Base-by-base conservation (phyloP, 345 rosid genomes). In the Cardamine occulta region DNA sequence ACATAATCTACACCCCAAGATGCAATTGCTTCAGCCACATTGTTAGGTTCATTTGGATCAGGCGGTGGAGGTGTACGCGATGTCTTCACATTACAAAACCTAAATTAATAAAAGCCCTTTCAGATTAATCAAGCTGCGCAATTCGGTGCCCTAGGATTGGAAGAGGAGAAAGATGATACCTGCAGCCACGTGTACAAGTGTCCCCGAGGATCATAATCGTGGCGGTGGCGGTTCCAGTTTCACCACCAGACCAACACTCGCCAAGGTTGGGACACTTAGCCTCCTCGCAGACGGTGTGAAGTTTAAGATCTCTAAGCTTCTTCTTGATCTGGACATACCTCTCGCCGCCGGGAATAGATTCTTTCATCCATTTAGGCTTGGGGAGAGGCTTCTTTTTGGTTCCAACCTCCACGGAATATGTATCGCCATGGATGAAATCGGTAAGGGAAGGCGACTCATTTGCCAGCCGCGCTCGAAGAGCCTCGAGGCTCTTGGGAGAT, bases 221-320 rank as follows among this genome's bases (percentile, higher is more conserved):
- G 44, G 98, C 97, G 18, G 99, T 95, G 74, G 99, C 97, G 34
- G 98, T 96, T 32, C 96, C 97, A 8, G 96, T 96, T 73, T 96
- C 97, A 28, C 99, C 99, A 5, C 98, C 99, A 34, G 99, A 93
- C 98, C 98, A 96, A 73, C 98, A 96, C 82, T 96, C 97, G 3
- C 98, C 97, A 72, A 96, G 74, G 78, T 96, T 93, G 35, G 99
- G 97, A 79, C 98, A 91, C 76, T 80, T 87, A 9, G 98, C 99
- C 82, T 96, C 99, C 80, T 93, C 99, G 72, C 99, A 96, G 68
- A 96, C 98, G 49, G 98, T 92, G 67, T 96, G 99, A 45, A 96
- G 94, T 68, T 96, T 96, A 80, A 96, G 81, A 64, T 93, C 91
- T 78, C 97, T 75, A 54, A 96, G 75, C 81, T 96, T 96, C 84